Evolutionary conservation across 768 basidiomycete species (phyloP).

Genomic region (Pleurotus pulmonarius): DNA sequence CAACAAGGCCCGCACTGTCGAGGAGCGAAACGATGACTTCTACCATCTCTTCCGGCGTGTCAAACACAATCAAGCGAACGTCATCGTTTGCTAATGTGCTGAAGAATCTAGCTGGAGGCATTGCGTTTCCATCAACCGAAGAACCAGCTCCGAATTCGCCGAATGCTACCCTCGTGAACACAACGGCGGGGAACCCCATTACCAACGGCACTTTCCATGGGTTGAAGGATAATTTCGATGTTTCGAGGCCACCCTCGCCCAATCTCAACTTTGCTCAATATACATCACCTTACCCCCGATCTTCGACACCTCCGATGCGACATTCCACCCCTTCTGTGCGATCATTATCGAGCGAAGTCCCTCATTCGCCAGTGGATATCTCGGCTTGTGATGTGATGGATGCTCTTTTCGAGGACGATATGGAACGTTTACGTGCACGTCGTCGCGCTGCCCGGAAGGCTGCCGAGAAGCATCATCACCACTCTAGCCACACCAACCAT

Average conservation of each 20-base stretch:
- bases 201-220: slow-evolving; percentile 12
- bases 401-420: slow-evolving; percentile 89
- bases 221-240: slow-evolving; percentile 27
- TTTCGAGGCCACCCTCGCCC: slow-evolving; percentile 74
- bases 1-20: slow-evolving; percentile 43
- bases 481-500: slow-evolving; percentile 26
- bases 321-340: slow-evolving; percentile 15
- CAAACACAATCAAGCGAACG: slow-evolving; percentile 70
- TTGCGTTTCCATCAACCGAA: slow-evolving; percentile 65
- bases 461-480: slow-evolving; percentile 35
- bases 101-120: slow-evolving; percentile 64
- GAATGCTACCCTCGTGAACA: not conserved
- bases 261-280: slow-evolving; percentile 77
- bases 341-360: slow-evolving; percentile 25
- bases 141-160: slow-evolving; percentile 37
- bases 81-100: slow-evolving; percentile 79
- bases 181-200: slow-evolving; percentile 12
- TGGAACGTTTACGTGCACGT: slow-evolving; percentile 82
- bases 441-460: slow-evolving; percentile 29
- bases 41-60: slow-evolving; percentile 57
- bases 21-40: slow-evolving; percentile 63
- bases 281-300: slow-evolving; percentile 68
- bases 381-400: slow-evolving; percentile 79
- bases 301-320: slow-evolving; percentile 36
- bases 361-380: slow-evolving; percentile 47